A percentile compares a stretch with the other conserved stretches of the same genome.
Evolutionary conservation across 2,329 filamentous ascomycete genomes (phyloP).

Genomic region (Claviceps sp.): DNA sequence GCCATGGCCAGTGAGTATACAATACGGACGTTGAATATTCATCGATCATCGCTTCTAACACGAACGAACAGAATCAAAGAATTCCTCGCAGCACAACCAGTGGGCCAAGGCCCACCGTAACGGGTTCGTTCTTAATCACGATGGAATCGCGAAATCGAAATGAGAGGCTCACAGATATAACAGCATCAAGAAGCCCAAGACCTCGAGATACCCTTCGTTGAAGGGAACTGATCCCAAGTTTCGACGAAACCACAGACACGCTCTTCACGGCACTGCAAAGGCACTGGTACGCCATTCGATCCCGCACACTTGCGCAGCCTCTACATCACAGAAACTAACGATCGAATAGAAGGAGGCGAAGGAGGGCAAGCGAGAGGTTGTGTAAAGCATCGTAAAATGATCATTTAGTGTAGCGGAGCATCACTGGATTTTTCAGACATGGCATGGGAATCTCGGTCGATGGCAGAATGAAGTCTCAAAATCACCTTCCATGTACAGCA

Average conservation of each 20-base stretch:
- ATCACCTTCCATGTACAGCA: background rate
- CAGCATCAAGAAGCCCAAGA: constrained; percentile 99
- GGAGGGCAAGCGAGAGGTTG: constrained; percentile 86
- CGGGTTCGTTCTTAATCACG: constrained; percentile 53
- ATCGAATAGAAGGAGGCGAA: constrained; percentile 77
- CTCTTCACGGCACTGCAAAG: constrained; percentile 96
- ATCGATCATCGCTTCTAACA: background rate
- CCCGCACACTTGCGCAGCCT: background rate
- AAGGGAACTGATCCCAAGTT: constrained; percentile 99
- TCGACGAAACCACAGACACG: constrained; percentile 99
- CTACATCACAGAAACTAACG: constrained; percentile 17
- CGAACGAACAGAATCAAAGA: constrained; percentile 75
- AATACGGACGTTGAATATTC: background rate
- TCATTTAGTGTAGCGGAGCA: background rate
- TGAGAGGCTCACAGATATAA: constrained; percentile 7
- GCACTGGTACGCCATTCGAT: constrained; percentile 61
- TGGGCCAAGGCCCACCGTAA: constrained; percentile 98
- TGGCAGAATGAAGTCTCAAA: background rate
- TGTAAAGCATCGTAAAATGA: constrained; percentile 33
- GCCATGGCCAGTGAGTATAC: constrained; percentile 7
- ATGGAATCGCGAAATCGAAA: background rate
- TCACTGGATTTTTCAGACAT: background rate
- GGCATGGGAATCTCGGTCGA: background rate
- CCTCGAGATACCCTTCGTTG: constrained; percentile 94
- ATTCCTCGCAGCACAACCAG: constrained; percentile 99